Conservation (phyloP, 768 basidiomycete species). For the Clathrus columnatus region DNA sequence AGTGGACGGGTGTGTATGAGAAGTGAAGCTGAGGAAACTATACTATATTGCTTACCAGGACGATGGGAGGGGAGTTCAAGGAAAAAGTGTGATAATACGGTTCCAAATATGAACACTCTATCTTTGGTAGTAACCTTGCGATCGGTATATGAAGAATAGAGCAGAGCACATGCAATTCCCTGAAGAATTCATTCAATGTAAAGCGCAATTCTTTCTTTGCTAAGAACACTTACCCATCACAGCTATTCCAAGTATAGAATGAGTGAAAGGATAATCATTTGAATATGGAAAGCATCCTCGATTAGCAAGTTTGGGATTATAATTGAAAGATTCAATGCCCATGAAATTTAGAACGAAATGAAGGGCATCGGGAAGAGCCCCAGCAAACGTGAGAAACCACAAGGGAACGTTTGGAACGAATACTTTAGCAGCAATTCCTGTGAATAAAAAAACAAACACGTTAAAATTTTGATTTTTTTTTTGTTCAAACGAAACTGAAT, state of each 20-base stretch:
- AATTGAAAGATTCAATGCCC: slow-evolving; percentile 22
- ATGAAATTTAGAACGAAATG: slow-evolving; percentile 24
- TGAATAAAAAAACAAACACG: too few species aligned
- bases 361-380: slow-evolving; percentile 20
- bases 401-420: slow-evolving; percentile 20
- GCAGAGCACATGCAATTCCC: slow-evolving; percentile 15
- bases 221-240: slow-evolving; percentile 13
- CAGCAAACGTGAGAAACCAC: slow-evolving; percentile 20
- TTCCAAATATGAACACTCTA: slow-evolving; percentile 15
- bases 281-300: slow-evolving; percentile 26
- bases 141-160: slow-evolving; percentile 16
- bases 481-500: too few species aligned
- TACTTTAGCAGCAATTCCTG: not conserved
- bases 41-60: slow-evolving; percentile 14
- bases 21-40: not conserved
- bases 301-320: slow-evolving; percentile 15
- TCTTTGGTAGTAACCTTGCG: slow-evolving; percentile 18
- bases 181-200: not conserved
- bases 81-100: slow-evolving; percentile 22
- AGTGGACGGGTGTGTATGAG: not conserved
- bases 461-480: too few species aligned
- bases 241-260: slow-evolving; percentile 22
- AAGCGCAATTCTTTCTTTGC: not conserved
- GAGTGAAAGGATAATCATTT: slow-evolving; percentile 26
- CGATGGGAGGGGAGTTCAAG: slow-evolving; percentile 24